phyloP scores from a whole-genome alignment of 352 stramenopile species.

The Sclerospora graminicola region DNA sequence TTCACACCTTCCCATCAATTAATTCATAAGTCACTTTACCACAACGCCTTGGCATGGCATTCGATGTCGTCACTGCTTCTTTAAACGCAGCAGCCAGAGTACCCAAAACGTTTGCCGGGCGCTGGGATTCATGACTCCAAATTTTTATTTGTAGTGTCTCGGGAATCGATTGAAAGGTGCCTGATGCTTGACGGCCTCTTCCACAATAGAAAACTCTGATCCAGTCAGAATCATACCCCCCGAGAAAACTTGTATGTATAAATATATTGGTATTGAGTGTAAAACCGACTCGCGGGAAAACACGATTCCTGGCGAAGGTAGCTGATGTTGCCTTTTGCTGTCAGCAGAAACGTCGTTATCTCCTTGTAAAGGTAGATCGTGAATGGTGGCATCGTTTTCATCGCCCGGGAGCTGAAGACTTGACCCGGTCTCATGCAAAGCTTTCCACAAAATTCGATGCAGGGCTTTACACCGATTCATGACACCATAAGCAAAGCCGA shows the following conservation, averaged over 20 bases:
- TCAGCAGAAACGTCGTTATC: constrained; percentile 3
- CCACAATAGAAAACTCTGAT: constrained; percentile 37
- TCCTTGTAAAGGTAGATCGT: constrained; percentile 21
- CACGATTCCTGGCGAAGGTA: constrained; percentile 29
- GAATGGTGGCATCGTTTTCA: constrained; percentile 27
- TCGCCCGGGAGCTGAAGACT: constrained; percentile 30
- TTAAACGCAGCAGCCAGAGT: constrained; percentile 51
- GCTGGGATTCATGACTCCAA: constrained; percentile 60
- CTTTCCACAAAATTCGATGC: constrained; percentile 63
- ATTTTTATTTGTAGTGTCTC: constrained; percentile 40
- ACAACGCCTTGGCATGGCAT: constrained; percentile 9
- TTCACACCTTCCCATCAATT: no score
- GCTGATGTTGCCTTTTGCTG: background rate
- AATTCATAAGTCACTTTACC: no score
- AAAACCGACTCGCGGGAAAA: constrained; percentile 71
- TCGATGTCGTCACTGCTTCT: constrained; percentile 10
- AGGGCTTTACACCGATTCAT: constrained; percentile 78
- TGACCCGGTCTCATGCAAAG: constrained; percentile 34
- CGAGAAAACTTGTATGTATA: constrained; percentile 77
- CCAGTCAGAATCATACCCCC: constrained; percentile 47
- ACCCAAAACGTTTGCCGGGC: constrained; percentile 60
- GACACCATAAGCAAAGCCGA: constrained; percentile 71
- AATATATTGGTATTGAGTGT: constrained; percentile 60
- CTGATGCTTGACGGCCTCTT: constrained; percentile 43
- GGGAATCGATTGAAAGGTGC: constrained; percentile 36